These are phyloP conservation scores for Solanum pinnatisectum DNA, from an alignment of 257 asterid genomes.

Conservation along the genomic window DNA sequence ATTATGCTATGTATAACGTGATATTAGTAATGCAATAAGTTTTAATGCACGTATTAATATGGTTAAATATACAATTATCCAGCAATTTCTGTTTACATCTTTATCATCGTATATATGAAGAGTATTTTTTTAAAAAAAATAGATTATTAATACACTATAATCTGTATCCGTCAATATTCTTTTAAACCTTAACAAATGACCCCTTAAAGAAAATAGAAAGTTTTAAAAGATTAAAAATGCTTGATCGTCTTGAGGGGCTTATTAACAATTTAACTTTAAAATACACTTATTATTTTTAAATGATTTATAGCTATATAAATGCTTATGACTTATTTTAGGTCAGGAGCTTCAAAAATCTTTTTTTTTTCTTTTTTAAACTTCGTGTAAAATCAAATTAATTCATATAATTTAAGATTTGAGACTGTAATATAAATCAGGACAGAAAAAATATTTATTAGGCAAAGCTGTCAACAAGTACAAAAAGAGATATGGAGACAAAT, in stretches of 20 bases:
- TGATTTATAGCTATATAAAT: no score
- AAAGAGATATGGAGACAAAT: not conserved
- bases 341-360: no score
- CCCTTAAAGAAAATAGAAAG: not conserved
- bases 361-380: no score
- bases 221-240: not conserved
- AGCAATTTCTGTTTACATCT: not conserved
- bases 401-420: no score
- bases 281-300: no score
- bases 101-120: not conserved
- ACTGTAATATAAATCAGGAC: no score
- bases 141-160: no score
- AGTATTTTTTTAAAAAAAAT: no score
- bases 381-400: no score
- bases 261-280: not conserved
- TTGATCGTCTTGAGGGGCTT: not conserved
- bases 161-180: no score
- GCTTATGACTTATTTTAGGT: no score
- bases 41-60: no score
- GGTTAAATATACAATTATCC: not conserved
- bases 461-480: not conserved
- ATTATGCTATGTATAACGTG: not conserved
- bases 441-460: not conserved
- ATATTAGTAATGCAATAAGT: not conserved
- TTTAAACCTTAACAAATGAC: not conserved